Evolutionary conservation across 1,284 basidiomycete genomes (phyloP).

Genomic region (Butyriboletus appendiculatus): DNA sequence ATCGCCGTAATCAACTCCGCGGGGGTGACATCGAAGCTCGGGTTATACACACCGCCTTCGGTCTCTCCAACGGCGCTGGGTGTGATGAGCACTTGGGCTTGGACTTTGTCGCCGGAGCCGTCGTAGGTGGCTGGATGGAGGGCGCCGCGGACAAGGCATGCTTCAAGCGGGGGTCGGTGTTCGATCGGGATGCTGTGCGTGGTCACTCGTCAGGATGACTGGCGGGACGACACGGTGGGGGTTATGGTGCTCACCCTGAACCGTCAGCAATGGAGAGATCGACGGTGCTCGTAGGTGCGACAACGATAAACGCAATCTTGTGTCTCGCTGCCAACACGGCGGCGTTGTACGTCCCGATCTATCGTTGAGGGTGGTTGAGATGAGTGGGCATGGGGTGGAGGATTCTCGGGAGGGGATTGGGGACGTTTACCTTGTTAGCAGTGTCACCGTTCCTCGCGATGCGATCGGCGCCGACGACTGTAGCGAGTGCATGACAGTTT

Average conservation of each 20-base stretch:
- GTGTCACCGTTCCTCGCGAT: constrained; percentile 92
- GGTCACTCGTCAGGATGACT: constrained; percentile 1
- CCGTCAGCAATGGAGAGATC: constrained; percentile 80
- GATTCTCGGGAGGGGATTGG: not conserved
- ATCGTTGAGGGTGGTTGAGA: not conserved
- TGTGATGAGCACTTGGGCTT: constrained; percentile 74
- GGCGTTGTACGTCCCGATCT: constrained; percentile 91
- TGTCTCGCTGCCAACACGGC: constrained; percentile 86
- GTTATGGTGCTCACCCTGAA: constrained; percentile 51
- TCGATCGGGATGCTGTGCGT: constrained; percentile 83
- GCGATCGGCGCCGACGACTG: constrained; percentile 83
- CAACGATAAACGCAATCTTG: constrained; percentile 86
- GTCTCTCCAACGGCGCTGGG: constrained; percentile 54
- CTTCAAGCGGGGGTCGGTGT: constrained; percentile 83
- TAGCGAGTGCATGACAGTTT: not conserved
- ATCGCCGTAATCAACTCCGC: constrained; percentile 83
- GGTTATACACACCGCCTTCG: constrained; percentile 71
- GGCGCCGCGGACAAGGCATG: constrained; percentile 82
- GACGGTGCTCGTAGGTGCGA: constrained; percentile 87
- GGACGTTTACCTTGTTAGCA: constrained; percentile 76
- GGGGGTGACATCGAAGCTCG: constrained; percentile 93
- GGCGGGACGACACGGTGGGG: not conserved
- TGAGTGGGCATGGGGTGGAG: not conserved
- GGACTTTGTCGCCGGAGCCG: constrained; percentile 46
- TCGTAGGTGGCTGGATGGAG: constrained; percentile 52